Conservation (phyloP, 352 stramenopile genomes). For the Pythium folliculosum region DNA sequence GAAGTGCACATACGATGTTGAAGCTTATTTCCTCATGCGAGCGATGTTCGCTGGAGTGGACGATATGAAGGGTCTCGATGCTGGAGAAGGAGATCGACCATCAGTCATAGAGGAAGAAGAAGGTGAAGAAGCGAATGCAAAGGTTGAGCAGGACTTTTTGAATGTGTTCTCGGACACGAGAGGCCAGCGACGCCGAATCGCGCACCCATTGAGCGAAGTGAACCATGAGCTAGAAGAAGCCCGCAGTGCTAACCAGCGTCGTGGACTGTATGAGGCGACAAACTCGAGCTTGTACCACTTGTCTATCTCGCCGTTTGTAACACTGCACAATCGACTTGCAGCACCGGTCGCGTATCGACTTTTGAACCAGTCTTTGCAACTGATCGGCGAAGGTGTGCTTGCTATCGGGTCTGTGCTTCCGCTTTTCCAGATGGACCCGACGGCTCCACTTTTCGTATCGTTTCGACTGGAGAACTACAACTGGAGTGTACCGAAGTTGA, state of each 20-base stretch:
- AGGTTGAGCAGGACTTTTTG: conserved; percentile 81
- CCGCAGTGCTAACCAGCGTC: conserved; percentile 67
- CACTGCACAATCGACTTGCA: conserved; percentile 81
- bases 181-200: conserved; percentile 46
- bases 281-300: conserved; percentile 87
- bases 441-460: conserved; percentile 70
- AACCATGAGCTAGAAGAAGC: conserved; percentile 86
- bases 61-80: conserved; percentile 34
- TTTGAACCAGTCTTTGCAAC: conserved; percentile 78
- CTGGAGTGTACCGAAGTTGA: conserved; percentile 78
- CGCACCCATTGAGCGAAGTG: conserved; percentile 62
- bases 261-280: conserved; percentile 79
- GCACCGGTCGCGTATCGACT: conserved; percentile 83
- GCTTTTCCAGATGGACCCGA: conserved; percentile 80
- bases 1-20: conserved; percentile 89
- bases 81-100: conserved; percentile 28
- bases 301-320: conserved; percentile 82
- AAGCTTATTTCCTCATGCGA: conserved; percentile 87
- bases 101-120: conserved; percentile 30
- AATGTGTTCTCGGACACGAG: conserved; percentile 63
- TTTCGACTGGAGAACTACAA: conserved; percentile 90
- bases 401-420: conserved; percentile 79
- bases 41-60: conserved; percentile 75
- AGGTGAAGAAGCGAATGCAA: conserved; percentile 61
- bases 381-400: conserved; percentile 86